phyloP scores from a whole-genome alignment of 768 basidiomycete genomes.

The Chiua virens region DNA sequence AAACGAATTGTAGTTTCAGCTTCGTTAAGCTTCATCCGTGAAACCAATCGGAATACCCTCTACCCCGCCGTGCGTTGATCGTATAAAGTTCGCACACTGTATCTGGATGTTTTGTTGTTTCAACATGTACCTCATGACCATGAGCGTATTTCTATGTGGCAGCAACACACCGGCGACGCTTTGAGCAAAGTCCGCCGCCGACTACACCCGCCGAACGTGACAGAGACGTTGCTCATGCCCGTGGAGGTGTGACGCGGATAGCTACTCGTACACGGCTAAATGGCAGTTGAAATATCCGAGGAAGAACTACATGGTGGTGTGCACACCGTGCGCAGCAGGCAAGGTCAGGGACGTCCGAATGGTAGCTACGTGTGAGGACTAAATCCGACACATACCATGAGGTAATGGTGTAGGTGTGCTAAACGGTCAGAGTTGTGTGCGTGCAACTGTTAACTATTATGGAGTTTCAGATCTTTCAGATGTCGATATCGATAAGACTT shows the following conservation, averaged over 20 bases:
- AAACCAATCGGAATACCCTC: slow-evolving; percentile 8
- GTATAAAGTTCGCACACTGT: slow-evolving; percentile 10
- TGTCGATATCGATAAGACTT: too few species aligned
- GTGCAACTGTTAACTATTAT: too few species aligned
- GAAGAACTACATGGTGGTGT: neutral
- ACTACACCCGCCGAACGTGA: slow-evolving; percentile 1
- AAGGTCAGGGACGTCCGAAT: too few species aligned
- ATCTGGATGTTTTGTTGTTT: slow-evolving; percentile 6
- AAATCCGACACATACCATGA: too few species aligned
- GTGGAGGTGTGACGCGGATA: neutral
- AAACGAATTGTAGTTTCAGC: slow-evolving; percentile 1
- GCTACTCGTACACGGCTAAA: neutral
- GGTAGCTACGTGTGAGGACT: too few species aligned
- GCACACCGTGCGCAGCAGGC: too few species aligned
- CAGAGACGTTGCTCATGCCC: neutral
- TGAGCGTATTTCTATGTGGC: neutral
- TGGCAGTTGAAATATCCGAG: neutral
- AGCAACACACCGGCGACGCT: neutral
- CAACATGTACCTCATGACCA: slow-evolving; percentile 4
- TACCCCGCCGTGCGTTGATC: neutral
- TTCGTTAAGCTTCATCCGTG: neutral
- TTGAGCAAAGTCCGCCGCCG: slow-evolving; percentile 18
- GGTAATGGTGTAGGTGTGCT: too few species aligned
- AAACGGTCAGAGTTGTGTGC: too few species aligned
- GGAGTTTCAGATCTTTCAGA: too few species aligned